These are phyloP conservation scores for Neurospora sp. DNA, from an alignment of 495 filamentous ascomycete genomes.

Conservation along the genomic window DNA sequence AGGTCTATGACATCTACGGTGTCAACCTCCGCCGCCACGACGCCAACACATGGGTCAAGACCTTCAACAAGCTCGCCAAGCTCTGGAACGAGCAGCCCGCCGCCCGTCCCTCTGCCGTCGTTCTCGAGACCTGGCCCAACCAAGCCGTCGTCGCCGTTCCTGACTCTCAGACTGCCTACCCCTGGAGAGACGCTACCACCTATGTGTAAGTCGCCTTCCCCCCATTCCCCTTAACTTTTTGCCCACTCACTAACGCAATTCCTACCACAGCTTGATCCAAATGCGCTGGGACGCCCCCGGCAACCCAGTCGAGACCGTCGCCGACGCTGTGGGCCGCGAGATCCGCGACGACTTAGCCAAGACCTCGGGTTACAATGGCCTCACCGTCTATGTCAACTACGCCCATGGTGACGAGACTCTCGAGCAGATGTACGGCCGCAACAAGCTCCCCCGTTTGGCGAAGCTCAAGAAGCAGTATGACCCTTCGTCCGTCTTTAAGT, in stretches of 20 bases:
- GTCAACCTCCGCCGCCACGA: neutral
- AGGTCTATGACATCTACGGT: neutral
- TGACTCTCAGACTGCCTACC: neutral
- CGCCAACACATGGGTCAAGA: neutral
- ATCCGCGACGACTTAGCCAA: neutral
- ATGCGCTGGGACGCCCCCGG: neutral
- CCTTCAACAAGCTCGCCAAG: neutral
- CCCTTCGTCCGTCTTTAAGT: constrained; percentile 17
- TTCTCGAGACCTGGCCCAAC: neutral
- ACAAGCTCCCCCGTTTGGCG: constrained; percentile 20
- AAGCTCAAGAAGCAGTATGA: constrained; percentile 23
- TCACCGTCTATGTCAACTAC: constrained; percentile 26
- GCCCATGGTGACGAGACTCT: constrained; percentile 28
- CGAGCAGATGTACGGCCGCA: constrained; percentile 13
- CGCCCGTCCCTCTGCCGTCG: neutral
- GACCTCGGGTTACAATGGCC: constrained; percentile 12
- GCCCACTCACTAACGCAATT: neutral
- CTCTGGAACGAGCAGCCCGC: neutral
- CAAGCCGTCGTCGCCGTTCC: neutral
- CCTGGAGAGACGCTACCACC: neutral
- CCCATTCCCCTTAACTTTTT: neutral
- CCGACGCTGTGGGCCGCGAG: neutral
- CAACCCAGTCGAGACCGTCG: neutral
- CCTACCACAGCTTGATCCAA: neutral
- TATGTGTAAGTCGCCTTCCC: neutral